phyloP scores from a whole-genome alignment of 352 stramenopile genomes.

The Pilasporangium apinafurcum region DNA sequence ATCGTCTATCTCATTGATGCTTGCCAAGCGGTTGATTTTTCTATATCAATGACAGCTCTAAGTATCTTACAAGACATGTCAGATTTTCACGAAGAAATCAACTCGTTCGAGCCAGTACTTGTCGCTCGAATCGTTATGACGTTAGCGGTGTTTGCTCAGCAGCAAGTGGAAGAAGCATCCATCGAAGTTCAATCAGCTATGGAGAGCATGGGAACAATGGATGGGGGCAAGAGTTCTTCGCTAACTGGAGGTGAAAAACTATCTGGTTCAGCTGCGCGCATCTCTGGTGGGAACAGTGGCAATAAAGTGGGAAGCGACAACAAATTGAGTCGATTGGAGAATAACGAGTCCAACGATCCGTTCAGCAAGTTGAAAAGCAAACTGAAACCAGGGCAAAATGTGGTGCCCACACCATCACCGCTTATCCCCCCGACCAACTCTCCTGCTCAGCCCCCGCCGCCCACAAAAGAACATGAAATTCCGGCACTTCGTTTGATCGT shows the following conservation, averaged over 20 bases:
- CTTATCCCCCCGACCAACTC: conserved; percentile 12
- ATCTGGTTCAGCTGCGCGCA: conserved; percentile 19
- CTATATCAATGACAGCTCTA: conserved; percentile 71
- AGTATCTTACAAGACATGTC: conserved; percentile 76
- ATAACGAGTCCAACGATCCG: conserved; percentile 29
- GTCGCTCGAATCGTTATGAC: conserved; percentile 85
- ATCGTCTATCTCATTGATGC: conserved; percentile 78
- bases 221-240: conserved; percentile 5
- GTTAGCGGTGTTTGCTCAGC: conserved; percentile 76
- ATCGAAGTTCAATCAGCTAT: conserved; percentile 81
- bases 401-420: neutral
- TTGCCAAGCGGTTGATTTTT: conserved; percentile 67
- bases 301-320: conserved; percentile 45
- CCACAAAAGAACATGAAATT: conserved; percentile 50
- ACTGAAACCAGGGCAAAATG: conserved; percentile 22
- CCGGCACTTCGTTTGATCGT: conserved; percentile 68
- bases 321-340: conserved; percentile 33
- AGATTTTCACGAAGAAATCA: conserved; percentile 67
- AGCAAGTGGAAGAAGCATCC: conserved; percentile 83
- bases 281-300: conserved; percentile 6
- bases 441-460: conserved; percentile 27
- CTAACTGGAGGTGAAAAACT: conserved; percentile 11
- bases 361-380: conserved; percentile 78
- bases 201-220: conserved; percentile 27
- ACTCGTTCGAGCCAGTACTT: conserved; percentile 55